Percentiles rank a stretch among this genome's conserved stretches.
phyloP scores from a whole-genome alignment of 495 filamentous ascomycete genomes.

The Daldinia caldariorum region DNA sequence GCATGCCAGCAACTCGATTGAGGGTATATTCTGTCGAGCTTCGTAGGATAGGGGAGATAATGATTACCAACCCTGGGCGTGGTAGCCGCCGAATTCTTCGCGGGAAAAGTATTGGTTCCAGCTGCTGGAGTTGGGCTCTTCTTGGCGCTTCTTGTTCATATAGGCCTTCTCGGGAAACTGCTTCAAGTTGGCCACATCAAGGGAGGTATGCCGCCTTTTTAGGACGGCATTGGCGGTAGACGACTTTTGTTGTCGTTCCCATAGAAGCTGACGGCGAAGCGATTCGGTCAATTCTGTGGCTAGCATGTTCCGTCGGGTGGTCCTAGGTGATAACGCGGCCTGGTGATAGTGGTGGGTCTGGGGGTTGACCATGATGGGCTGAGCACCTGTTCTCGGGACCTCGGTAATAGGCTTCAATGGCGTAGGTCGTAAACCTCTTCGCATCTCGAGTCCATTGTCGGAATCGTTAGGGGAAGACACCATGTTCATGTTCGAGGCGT shows the following conservation, averaged over 20 bases:
- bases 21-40: constrained; percentile 41
- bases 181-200: constrained; percentile 84
- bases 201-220: constrained; percentile 90
- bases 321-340: constrained; percentile 81
- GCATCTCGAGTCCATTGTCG: constrained; percentile 76
- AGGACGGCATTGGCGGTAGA: constrained; percentile 87
- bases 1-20: constrained; percentile 41
- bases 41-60: constrained; percentile 22
- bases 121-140: constrained; percentile 56
- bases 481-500: constrained; percentile 76
- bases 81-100: constrained; percentile 60
- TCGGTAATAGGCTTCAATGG: constrained; percentile 68
- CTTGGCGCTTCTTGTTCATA: constrained; percentile 56
- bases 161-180: constrained; percentile 71
- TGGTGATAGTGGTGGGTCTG: constrained; percentile 70
- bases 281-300: constrained; percentile 80
- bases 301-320: constrained; percentile 96
- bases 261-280: constrained; percentile 59
- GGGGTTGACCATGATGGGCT: constrained; percentile 85
- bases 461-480: constrained; percentile 75
- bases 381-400: constrained; percentile 72
- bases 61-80: constrained; percentile 65
- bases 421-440: constrained; percentile 53
- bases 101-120: constrained; percentile 63
- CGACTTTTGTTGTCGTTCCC: constrained; percentile 71